Evolutionary conservation across 2,329 filamentous ascomycete genomes (phyloP).

Genomic region (Bipolaris cookei): DNA sequence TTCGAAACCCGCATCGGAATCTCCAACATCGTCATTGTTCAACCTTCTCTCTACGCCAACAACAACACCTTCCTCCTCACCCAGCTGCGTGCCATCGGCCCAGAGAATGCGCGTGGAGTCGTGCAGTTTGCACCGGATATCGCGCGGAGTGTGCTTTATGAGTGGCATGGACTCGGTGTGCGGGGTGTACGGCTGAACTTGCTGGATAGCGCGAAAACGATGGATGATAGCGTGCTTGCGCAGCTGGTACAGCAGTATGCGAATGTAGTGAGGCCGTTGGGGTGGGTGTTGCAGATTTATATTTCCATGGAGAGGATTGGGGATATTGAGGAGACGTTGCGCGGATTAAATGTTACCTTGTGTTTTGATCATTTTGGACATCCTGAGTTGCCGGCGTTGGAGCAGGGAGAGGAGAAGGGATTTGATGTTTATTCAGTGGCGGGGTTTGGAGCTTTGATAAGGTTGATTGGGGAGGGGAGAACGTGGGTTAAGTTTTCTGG

Average conservation of each 20-base stretch:
- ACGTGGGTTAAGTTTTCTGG: slow-evolving; percentile 1
- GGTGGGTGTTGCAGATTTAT: background rate
- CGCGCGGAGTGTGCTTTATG: background rate
- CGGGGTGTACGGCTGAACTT: background rate
- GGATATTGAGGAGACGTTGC: background rate
- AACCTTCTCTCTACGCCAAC: background rate
- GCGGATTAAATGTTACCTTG: background rate
- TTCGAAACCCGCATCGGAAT: background rate
- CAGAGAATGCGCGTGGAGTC: background rate
- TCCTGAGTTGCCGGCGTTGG: background rate
- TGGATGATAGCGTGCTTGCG: background rate
- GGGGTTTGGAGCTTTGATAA: background rate
- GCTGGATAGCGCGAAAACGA: background rate
- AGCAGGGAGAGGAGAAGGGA: background rate
- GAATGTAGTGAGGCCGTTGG: background rate
- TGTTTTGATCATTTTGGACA: background rate
- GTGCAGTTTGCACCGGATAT: background rate
- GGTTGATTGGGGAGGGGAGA: background rate
- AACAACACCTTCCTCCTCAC: background rate
- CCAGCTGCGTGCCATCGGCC: background rate
- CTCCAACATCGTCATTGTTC: background rate
- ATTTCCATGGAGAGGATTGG: background rate
- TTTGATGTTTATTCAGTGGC: background rate
- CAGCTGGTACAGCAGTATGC: background rate
- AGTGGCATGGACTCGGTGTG: background rate